Percentiles rank a stretch among this genome's conserved stretches.
These are phyloP conservation scores for Globisporangium parvum DNA, from an alignment of 352 stramenopile genomes.

Conservation along the genomic window DNA sequence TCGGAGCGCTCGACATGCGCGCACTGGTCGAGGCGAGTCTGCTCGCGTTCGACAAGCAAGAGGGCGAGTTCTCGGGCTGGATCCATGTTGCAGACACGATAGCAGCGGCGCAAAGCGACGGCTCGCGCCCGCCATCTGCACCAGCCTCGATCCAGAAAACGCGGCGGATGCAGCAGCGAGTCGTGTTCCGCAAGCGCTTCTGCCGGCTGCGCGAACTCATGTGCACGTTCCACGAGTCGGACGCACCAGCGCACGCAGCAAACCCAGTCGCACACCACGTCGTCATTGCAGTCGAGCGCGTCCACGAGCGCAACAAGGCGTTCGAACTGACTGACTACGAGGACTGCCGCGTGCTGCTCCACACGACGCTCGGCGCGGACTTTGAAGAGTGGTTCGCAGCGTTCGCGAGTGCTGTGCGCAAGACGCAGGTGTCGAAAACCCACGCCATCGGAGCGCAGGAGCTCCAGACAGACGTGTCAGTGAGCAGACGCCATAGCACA, in stretches of 20 bases:
- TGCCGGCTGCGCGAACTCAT: slow-evolving; percentile 36
- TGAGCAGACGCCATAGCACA: background rate
- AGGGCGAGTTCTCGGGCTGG: slow-evolving; percentile 29
- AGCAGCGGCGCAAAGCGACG: background rate
- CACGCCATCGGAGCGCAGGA: background rate
- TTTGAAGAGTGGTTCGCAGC: slow-evolving; percentile 44
- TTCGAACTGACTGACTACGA: slow-evolving; percentile 42
- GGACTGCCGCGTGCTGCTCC: slow-evolving; percentile 28
- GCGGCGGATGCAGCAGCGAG: background rate
- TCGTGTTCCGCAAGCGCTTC: slow-evolving; percentile 25
- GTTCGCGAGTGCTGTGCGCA: slow-evolving; percentile 28
- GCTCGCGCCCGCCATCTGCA: too few species aligned
- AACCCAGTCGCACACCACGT: slow-evolving; percentile 24
- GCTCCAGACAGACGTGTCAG: background rate
- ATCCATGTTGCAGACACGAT: slow-evolving; percentile 22
- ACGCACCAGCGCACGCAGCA: slow-evolving; percentile 8
- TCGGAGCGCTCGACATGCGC: slow-evolving; percentile 24
- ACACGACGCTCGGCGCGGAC: slow-evolving; percentile 30
- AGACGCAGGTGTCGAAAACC: slow-evolving; percentile 30
- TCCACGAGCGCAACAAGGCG: slow-evolving; percentile 43
- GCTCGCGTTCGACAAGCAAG: slow-evolving; percentile 17
- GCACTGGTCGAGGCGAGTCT: slow-evolving; percentile 10
- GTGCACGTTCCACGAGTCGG: slow-evolving; percentile 32
- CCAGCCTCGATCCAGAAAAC: background rate
- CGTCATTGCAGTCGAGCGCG: slow-evolving; percentile 30